Percentiles rank a stretch among this genome's conserved stretches.
Conservation (phyloP, 805 yeast species). For the Suhomyces sp. region DNA sequence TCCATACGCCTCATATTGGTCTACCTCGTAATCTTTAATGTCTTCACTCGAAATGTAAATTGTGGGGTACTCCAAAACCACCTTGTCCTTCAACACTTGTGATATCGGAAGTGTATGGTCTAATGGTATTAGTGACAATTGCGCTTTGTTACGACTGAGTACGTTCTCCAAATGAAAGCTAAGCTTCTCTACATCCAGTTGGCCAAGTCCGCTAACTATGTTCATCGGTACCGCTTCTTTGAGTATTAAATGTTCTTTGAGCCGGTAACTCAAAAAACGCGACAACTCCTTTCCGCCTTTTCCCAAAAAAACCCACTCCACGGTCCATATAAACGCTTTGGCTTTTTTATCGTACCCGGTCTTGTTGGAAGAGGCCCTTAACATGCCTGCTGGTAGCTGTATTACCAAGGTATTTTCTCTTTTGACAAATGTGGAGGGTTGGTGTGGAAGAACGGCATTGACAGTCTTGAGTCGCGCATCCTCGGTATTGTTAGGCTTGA, state of each 20-base stretch:
- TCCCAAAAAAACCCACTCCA: conserved; percentile 62
- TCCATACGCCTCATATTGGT: conserved; percentile 3
- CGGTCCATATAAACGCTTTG: conserved; percentile 70
- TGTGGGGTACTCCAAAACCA: conserved; percentile 79
- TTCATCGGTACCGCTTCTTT: conserved; percentile 42
- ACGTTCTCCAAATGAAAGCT: conserved; percentile 35
- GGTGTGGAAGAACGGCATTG: conserved; percentile 21
- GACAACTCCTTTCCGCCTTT: conserved; percentile 23
- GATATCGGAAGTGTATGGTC: conserved; percentile 38
- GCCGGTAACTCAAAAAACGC: conserved; percentile 42
- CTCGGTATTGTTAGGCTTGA: conserved; percentile 13
- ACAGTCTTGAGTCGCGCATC: conserved; percentile 27
- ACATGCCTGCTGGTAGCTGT: conserved; percentile 71
- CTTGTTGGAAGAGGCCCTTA: conserved; percentile 58
- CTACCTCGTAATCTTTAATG: background rate
- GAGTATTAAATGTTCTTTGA: conserved; percentile 36
- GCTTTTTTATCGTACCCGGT: conserved; percentile 66
- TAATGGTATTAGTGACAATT: conserved; percentile 35
- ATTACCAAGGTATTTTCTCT: conserved; percentile 67
- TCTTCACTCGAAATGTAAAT: conserved; percentile 42
- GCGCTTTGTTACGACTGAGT: conserved; percentile 12
- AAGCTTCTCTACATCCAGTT: conserved; percentile 24
- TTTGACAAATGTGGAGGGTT: conserved; percentile 28
- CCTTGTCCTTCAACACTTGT: conserved; percentile 49
- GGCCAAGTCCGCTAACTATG: conserved; percentile 20